Evolutionary conservation across 768 basidiomycete genomes (phyloP), one percentile per base, ranked within the genome.

Genomic region (Podaxis sp.): DNA sequence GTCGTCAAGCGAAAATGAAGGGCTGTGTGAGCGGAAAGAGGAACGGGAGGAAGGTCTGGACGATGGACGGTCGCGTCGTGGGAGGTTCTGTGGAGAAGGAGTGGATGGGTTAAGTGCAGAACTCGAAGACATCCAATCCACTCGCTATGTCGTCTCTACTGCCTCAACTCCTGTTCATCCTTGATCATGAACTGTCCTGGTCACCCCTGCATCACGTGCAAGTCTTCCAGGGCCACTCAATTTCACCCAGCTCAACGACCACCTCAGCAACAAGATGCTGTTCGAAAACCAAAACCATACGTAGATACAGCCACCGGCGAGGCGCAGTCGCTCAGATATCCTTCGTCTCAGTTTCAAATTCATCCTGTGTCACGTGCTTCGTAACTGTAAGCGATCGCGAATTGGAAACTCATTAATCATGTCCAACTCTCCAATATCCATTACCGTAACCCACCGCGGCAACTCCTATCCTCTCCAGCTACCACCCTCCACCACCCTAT

Each of bases 1-100:
- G 67, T 87, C 85, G 77, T 87, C 88, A 40, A 83, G 62, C 5
- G 82, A 79, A 46, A 79, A 66, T 13, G 79, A 77, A 25, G 88
- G 86, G 66, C 86, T 88, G 32, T 82, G 76, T 16, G 85, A 77
- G 47, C 79, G 76, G 38, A 77, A 35, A 10, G 80, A 81, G 23
- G 64, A 69, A 37, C 77, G 72, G 13, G 80, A 81, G 21, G 79
- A 78, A n/a, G 77, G 72, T 32, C 80, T 69, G 1, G 79, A 80
- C 36, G 72, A 60, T 36, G 76, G 70, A 50, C 73, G 72, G 57
- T 77, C 76, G 57, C 74, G 74, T 74, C 42, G 74, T 73, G 65
- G 74, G 69, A 54, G 28, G 9, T 28, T 51, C 10, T 51, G 23
- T 16, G 35, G 36, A 35, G 53, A 50, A 28, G 32, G 47, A 56